These are phyloP conservation scores for Citrus reticulata DNA, from an alignment of 345 rosid genomes.

Conservation along the genomic window DNA sequence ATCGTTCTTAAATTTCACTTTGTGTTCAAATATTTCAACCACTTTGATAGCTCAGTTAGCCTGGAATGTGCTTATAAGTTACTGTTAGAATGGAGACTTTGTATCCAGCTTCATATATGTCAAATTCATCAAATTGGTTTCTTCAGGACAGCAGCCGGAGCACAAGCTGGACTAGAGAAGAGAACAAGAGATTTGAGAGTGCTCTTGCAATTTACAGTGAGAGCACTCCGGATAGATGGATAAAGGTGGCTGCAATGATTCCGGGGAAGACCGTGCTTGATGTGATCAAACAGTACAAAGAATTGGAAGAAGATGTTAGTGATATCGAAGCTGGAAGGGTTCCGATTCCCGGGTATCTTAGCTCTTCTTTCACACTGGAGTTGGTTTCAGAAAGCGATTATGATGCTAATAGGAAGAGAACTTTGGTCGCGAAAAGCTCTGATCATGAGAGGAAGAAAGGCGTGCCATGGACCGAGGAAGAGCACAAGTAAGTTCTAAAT, in stretches of 20 bases:
- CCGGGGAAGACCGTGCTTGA: slow-evolving; percentile 71
- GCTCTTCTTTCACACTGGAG: slow-evolving; percentile 41
- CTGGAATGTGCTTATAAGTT: neutral
- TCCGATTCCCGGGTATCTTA: slow-evolving; percentile 64
- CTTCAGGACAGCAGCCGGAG: slow-evolving; percentile 19
- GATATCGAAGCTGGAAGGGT: slow-evolving; percentile 75
- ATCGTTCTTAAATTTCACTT: neutral
- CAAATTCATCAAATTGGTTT: slow-evolving; percentile 30
- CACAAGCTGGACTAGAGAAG: slow-evolving; percentile 64
- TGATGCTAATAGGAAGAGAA: slow-evolving; percentile 49
- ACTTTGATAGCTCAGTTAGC: neutral
- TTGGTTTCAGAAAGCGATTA: slow-evolving; percentile 27
- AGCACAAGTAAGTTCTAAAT: slow-evolving; percentile 62
- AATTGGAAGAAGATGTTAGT: slow-evolving; percentile 63
- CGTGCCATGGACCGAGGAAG: slow-evolving; percentile 98
- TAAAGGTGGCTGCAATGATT: slow-evolving; percentile 60
- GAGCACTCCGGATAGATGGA: slow-evolving; percentile 71
- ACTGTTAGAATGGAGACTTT: slow-evolving; percentile 51
- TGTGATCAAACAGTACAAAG: slow-evolving; percentile 63
- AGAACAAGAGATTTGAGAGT: slow-evolving; percentile 77
- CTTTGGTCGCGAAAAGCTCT: slow-evolving; percentile 32
- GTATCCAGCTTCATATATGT: slow-evolving; percentile 34
- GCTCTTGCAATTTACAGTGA: slow-evolving; percentile 67
- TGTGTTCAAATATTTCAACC: neutral
- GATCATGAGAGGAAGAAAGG: slow-evolving; percentile 93